Evolutionary conservation across 805 yeast species (phyloP), one percentile per base, ranked within the genome.

Genomic region (Ogataea pilisensis): DNA sequence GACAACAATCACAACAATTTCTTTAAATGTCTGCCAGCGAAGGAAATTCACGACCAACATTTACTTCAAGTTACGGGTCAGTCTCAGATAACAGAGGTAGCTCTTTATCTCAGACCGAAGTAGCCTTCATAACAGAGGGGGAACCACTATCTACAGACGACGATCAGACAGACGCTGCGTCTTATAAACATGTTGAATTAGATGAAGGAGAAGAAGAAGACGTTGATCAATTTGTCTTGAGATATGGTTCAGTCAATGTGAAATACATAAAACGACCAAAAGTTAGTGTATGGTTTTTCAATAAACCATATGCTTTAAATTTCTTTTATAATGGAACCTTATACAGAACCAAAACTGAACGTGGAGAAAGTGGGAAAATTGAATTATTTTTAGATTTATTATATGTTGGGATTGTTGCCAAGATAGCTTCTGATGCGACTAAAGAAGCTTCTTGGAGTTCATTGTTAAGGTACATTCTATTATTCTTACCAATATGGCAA

Each of bases 351-450:
- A 69, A 64, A 45, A 71, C 70, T 12, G 85, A 80, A 52, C 57
- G 85, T 24, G 61, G 75, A 0, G 59, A 53, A 34, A 68, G 79
- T 12, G 68, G 70, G 1, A 69, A 69, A 37, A 66, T 75, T 13
- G 85, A 80, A 53, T 66, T 80, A 57, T 80, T 80, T 48, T 57
- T 80, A 37, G 86, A 80, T 57, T 66, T 81, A 59, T 60, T 78
- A 45, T 80, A 79, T 51, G 85, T 80, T 45, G 85, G 83, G 3
- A 73, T 80, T 35, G 75, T 77, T 22, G 75, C 83, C 18, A 76
- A 76, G 42, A 58, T 79, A 33, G 84, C 85, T 1, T 67, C 75
- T 4, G 59, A 60, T 32, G 81, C 81, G 1, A 66, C 75, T 4
- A 75, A 71, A 41, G 55, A 71, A 14, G 78, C 80, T 24, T 57